Base-by-base conservation (phyloP, 2,329 filamentous ascomycete genomes). In the Colletotrichum trifolii region DNA sequence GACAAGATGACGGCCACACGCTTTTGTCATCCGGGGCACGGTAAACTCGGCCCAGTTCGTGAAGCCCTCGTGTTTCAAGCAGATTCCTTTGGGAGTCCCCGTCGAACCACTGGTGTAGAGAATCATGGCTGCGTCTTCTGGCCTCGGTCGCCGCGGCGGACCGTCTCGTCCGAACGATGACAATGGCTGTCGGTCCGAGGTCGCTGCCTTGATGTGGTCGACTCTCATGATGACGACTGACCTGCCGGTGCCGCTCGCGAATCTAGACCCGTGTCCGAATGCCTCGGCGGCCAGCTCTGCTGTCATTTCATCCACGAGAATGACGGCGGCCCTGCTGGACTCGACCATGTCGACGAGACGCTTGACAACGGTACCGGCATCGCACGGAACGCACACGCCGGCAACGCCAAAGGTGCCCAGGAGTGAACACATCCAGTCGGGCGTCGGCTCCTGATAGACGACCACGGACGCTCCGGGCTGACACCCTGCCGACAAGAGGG, bases 71-170 rank as follows among this genome's bases (percentile, higher is more conserved):
- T 80, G 76, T 0, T 47, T 62, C 9, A 81, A 64, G 1, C 73
- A 46, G 15, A 83, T 75, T 5, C 80, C 80, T 69, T 83, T 83
- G 2, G 82, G 81, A 0, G 47, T 71, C 43, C 76, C 72, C 9
- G 78, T 73, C 7, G 71, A 71, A 42, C 75, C 70, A 56, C 73
- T 72, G 13, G 72, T 73, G 68, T 72, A 82, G 3, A 82, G 65
- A 4, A 81, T 61, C 9, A 40, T 25, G 25, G 25, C 25, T 25
- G 4, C 1, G 25, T 25, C 38, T 40, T 9, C 38, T 3, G 38
- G 38, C 9, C 38, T 10, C 38, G 38, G 13, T 13, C 38, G 9
- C 38, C 6, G 9, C 13, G 38, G 13, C 13, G 3, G 38, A 2
- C 13, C 13, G 38, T 40, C 38, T 40, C 25, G 25, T 5, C 25